These are phyloP conservation scores for Solanum rostratum DNA, from an alignment of 257 asterid genomes.

Conservation along the genomic window DNA sequence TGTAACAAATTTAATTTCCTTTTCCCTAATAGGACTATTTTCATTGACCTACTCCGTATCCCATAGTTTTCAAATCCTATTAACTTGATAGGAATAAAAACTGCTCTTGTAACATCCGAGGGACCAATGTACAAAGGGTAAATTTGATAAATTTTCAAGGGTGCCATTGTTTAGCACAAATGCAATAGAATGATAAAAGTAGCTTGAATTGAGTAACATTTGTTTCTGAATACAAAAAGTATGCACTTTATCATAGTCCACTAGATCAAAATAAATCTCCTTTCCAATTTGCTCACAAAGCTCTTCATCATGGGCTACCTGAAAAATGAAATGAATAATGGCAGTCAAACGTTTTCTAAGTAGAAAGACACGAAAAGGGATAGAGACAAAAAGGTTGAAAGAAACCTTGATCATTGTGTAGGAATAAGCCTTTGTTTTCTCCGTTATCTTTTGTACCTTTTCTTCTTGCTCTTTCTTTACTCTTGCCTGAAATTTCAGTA, in stretches of 20 bases:
- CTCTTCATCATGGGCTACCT: conserved; percentile 86
- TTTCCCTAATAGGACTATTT: too few species aligned
- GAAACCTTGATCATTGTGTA: conserved; percentile 66
- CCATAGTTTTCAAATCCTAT: too few species aligned
- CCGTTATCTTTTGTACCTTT: conserved; percentile 54
- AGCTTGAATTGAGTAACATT: conserved; percentile 62
- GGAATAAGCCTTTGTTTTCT: conserved; percentile 69
- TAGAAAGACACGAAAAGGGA: not conserved
- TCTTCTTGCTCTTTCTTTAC: conserved; percentile 66
- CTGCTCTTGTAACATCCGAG: too few species aligned
- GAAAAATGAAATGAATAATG: not conserved
- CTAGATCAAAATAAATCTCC: conserved; percentile 77
- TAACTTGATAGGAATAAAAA: too few species aligned
- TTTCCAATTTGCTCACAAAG: conserved; percentile 62
- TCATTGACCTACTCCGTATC: too few species aligned
- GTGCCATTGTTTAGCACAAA: too few species aligned
- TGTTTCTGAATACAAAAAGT: conserved; percentile 67
- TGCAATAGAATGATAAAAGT: conserved; percentile 1
- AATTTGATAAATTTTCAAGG: too few species aligned
- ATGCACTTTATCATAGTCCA: conserved; percentile 74
- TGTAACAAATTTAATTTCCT: too few species aligned
- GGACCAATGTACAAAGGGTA: too few species aligned
- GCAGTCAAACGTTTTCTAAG: not conserved
- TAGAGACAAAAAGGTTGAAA: not conserved
- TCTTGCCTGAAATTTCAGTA: conserved; percentile 29